A percentile compares a stretch with the other conserved stretches of the same genome.
Conservation (phyloP, 805 yeast genomes). For the Vanderwaltozyma tropicalis region DNA sequence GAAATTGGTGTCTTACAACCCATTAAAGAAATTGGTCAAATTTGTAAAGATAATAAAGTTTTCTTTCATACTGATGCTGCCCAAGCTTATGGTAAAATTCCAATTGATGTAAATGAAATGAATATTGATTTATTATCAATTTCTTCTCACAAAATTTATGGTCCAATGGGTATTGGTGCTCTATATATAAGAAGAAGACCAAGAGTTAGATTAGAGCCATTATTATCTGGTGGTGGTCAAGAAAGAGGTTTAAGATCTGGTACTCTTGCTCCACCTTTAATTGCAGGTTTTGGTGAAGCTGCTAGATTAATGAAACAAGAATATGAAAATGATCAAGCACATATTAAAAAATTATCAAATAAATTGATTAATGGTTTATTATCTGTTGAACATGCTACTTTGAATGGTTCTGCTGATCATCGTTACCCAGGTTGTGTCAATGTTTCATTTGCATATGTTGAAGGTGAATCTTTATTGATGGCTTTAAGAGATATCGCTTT, state of each 20-base stretch:
- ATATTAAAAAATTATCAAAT: constrained; percentile 60
- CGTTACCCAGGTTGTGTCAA: constrained; percentile 93
- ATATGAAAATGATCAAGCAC: constrained; percentile 57
- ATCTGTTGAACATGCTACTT: constrained; percentile 75
- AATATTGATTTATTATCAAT: constrained; percentile 89
- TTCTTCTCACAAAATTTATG: constrained; percentile 93
- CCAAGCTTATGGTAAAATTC: constrained; percentile 92
- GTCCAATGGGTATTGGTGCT: constrained; percentile 97
- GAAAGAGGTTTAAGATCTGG: constrained; percentile 97
- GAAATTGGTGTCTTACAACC: constrained; percentile 98
- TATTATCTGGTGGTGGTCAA: constrained; percentile 97
- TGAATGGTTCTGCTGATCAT: constrained; percentile 71
- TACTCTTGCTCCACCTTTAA: constrained; percentile 92
- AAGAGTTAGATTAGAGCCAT: constrained; percentile 90
- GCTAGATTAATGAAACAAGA: constrained; percentile 74
- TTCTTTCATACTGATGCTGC: constrained; percentile 98
- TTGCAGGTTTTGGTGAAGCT: constrained; percentile 96
- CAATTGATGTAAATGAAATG: constrained; percentile 83
- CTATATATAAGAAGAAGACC: constrained; percentile 94
- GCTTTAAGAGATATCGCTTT: constrained; percentile 95
- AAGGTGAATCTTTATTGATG: constrained; percentile 96
- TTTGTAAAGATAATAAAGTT: constrained; percentile 79
- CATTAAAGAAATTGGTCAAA: constrained; percentile 78
- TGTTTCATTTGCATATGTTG: constrained; percentile 92
- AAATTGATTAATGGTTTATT: constrained; percentile 66